A percentile compares a stretch with the other conserved stretches of the same genome.
These are phyloP conservation scores for Triangularia setosa DNA, from an alignment of 2,329 filamentous ascomycete genomes.

Conservation along the genomic window DNA sequence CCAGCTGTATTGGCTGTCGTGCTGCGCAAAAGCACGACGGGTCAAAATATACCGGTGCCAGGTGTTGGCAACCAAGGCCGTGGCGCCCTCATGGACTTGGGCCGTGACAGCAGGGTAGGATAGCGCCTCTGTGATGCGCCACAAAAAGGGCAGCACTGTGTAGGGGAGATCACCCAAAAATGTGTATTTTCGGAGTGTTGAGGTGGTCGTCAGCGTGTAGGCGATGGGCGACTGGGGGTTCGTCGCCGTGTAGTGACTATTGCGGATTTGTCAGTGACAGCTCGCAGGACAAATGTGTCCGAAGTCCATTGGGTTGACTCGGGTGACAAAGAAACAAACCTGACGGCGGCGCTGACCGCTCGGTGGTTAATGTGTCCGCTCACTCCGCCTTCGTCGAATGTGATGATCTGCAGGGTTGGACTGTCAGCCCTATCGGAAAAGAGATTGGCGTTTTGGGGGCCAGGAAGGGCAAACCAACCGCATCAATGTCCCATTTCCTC, in stretches of 20 bases:
- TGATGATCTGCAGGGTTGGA: conserved; percentile 32
- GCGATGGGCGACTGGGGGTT: conserved; percentile 32
- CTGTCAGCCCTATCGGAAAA: background rate
- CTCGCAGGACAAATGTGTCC: background rate
- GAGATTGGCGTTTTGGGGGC: background rate
- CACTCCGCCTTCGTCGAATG: conserved; percentile 38
- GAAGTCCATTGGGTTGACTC: conserved; percentile 13
- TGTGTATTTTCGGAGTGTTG: conserved; percentile 37
- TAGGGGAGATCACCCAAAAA: conserved; percentile 36
- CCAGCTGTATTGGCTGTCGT: conserved; percentile 39
- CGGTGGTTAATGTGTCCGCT: conserved; percentile 40
- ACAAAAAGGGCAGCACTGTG: conserved; percentile 35
- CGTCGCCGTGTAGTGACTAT: conserved; percentile 28
- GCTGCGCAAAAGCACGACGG: conserved; percentile 35
- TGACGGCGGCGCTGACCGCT: conserved; percentile 37
- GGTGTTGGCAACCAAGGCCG: conserved; percentile 33
- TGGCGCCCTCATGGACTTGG: conserved; percentile 25
- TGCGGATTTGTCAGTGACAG: background rate
- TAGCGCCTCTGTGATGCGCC: conserved; percentile 24
- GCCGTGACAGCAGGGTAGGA: conserved; percentile 19
- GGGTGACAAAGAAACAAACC: conserved; percentile 23
- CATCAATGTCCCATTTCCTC: conserved; percentile 36
- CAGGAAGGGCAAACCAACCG: conserved; percentile 26
- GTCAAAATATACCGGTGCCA: conserved; percentile 35
- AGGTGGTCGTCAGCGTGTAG: conserved; percentile 35